phyloP scores from a whole-genome alignment of 2,329 filamentous ascomycete species.

The Rhytidhysteron rufulum region DNA sequence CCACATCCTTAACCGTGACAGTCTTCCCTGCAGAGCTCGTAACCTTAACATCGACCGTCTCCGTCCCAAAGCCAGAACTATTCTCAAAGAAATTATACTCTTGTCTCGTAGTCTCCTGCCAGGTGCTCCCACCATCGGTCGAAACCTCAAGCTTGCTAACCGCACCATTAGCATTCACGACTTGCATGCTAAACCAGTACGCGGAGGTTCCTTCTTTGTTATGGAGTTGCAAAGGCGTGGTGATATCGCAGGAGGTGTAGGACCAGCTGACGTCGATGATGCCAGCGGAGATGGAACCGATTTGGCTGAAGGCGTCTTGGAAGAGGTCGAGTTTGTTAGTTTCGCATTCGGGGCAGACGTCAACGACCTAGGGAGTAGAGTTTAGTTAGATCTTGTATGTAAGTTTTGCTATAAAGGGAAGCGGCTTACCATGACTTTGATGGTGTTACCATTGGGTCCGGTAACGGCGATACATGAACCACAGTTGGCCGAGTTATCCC shows the following conservation, averaged over 20 bases:
- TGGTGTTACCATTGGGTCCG: constrained; percentile 52
- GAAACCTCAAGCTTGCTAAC: constrained; percentile 58
- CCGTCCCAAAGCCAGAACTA: constrained; percentile 52
- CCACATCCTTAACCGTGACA: constrained; percentile 51
- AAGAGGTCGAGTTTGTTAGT: constrained; percentile 56
- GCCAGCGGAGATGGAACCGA: constrained; percentile 45
- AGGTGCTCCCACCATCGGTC: constrained; percentile 56
- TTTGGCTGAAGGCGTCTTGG: constrained; percentile 46
- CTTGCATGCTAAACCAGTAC: constrained; percentile 61
- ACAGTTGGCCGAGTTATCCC: constrained; percentile 55
- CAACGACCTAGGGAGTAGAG: constrained; percentile 44
- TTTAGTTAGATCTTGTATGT: not conserved
- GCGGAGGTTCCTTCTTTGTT: constrained; percentile 52
- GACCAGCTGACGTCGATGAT: constrained; percentile 50
- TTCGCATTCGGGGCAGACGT: constrained; percentile 55
- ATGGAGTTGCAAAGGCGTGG: constrained; percentile 46
- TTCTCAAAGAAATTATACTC: constrained; percentile 60
- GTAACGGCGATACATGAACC: constrained; percentile 60
- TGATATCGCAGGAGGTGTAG: constrained; percentile 51
- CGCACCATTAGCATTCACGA: constrained; percentile 58
- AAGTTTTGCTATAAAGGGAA: not conserved
- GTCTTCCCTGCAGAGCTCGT: constrained; percentile 51
- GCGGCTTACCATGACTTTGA: constrained; percentile 60
- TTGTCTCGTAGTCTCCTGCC: constrained; percentile 53
- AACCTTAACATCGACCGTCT: constrained; percentile 53